Conservation (phyloP, 192 early-diverging fungal species). For the Kappamyces sp. region DNA sequence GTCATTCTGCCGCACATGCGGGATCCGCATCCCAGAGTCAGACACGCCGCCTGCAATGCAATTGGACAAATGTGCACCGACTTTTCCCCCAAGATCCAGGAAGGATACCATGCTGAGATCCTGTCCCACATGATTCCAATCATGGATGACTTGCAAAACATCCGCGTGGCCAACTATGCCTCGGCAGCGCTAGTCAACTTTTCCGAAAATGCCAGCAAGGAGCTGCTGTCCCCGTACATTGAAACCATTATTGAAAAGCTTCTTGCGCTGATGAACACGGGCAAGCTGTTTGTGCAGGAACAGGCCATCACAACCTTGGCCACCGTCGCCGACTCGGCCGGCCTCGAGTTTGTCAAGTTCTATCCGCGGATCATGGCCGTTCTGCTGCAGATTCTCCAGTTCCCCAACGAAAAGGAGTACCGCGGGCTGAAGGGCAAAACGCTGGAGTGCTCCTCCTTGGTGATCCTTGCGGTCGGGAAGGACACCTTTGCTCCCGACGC, state of each 20-base stretch:
- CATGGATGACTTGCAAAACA: constrained; percentile 71
- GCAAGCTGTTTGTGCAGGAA: constrained; percentile 93
- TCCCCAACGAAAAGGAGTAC: constrained; percentile 82
- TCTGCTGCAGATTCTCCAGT: constrained; percentile 78
- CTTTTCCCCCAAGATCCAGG: constrained; percentile 62
- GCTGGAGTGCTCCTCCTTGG: constrained; percentile 94
- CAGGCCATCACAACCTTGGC: constrained; percentile 98
- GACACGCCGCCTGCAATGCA: constrained; percentile 93
- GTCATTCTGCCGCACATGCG: constrained; percentile 74
- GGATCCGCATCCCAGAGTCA: constrained; percentile 91
- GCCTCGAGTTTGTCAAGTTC: constrained; percentile 84
- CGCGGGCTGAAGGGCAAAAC: constrained; percentile 91
- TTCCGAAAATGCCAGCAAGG: constrained; percentile 81
- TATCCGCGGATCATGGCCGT: constrained; percentile 94
- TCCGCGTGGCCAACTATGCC: constrained; percentile 88
- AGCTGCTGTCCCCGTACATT: constrained; percentile 80
- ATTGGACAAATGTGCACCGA: constrained; percentile 98
- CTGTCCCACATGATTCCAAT: constrained; percentile 75
- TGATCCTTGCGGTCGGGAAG: constrained; percentile 87
- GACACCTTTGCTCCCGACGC: constrained; percentile 80
- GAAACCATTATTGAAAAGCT: constrained; percentile 85
- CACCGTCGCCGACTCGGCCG: constrained; percentile 93
- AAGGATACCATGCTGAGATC: constrained; percentile 29
- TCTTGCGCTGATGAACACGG: constrained; percentile 73
- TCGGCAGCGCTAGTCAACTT: constrained; percentile 98